A percentile compares a stretch with the other conserved stretches of the same genome.
Evolutionary conservation across 2,329 filamentous ascomycete genomes (phyloP).

Genomic region (Scedosporium dehoogii): DNA sequence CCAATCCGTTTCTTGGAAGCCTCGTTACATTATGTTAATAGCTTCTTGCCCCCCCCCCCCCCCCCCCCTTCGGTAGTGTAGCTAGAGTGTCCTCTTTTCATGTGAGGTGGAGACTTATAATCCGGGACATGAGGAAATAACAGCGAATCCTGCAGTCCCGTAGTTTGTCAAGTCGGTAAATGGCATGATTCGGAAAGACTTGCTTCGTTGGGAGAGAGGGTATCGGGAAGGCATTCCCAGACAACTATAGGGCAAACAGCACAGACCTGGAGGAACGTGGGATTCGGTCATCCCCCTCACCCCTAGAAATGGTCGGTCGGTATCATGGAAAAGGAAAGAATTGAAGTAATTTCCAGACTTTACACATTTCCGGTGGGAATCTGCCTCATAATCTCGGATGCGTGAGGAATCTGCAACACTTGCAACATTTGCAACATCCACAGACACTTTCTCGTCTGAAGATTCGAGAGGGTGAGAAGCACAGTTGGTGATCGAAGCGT

Average conservation of each 20-base stretch:
- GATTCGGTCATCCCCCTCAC: not conserved
- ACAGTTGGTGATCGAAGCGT: not conserved
- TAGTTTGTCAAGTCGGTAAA: too few species aligned
- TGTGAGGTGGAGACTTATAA: not conserved
- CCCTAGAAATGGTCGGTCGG: not conserved
- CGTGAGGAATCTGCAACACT: not conserved
- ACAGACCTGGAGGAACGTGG: too few species aligned
- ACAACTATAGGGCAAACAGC: not conserved
- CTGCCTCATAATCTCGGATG: not conserved
- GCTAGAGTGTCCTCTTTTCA: not conserved
- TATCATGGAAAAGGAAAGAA: not conserved
- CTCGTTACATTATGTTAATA: not conserved
- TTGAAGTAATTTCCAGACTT: not conserved
- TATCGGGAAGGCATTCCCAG: too few species aligned
- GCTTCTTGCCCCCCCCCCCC: not conserved
- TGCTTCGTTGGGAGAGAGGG: too few species aligned
- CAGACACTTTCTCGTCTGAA: not conserved
- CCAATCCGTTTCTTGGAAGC: not conserved
- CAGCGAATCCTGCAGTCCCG: too few species aligned
- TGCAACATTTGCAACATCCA: not conserved
- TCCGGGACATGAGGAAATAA: too few species aligned
- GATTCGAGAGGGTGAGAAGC: not conserved
- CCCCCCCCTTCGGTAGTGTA: not conserved
- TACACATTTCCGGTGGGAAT: not conserved
- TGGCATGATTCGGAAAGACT: too few species aligned